Percentiles rank a stretch among this genome's conserved stretches.
phyloP scores from a whole-genome alignment of 441 rosid species.

The Erysimum pusillum region DNA sequence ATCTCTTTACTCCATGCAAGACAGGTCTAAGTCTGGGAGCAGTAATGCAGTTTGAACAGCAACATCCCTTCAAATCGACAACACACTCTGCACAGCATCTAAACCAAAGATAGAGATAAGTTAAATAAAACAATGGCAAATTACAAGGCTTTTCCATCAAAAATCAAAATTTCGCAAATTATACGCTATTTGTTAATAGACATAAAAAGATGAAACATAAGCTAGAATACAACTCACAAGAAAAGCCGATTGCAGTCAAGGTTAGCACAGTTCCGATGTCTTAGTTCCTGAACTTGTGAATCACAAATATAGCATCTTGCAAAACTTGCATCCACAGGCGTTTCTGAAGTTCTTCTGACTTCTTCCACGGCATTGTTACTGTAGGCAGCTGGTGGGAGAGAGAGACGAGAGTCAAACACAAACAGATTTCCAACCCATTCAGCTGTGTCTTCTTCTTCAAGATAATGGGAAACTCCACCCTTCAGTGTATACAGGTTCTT shows the following conservation, averaged over 20 bases:
- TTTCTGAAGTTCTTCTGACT: conserved; percentile 41
- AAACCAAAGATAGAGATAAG: conserved; percentile 40
- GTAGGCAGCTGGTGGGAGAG: conserved; percentile 80
- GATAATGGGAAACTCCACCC: conserved; percentile 93
- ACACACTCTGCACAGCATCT: conserved; percentile 77
- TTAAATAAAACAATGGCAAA: conserved; percentile 13
- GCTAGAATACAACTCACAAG: conserved; percentile 62
- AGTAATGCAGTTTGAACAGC: conserved; percentile 67
- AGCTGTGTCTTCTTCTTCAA: conserved; percentile 69
- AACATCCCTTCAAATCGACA: conserved; percentile 72
- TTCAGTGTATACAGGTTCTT: conserved; percentile 77
- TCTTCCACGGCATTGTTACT: conserved; percentile 47
- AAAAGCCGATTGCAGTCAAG: conserved; percentile 88
- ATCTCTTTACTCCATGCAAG: conserved; percentile 80
- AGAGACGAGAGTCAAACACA: conserved; percentile 89
- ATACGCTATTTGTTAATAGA: conserved; percentile 3
- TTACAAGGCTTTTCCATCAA: background rate
- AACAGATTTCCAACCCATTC: conserved; percentile 90
- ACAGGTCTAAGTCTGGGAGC: conserved; percentile 87
- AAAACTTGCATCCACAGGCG: conserved; percentile 53
- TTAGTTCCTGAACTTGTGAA: conserved; percentile 66
- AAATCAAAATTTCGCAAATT: background rate
- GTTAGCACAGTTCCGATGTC: conserved; percentile 96
- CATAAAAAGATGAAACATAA: conserved; percentile 1
- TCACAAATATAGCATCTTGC: conserved; percentile 77